These are phyloP conservation scores for Hypoxylon sp. DNA, from an alignment of 2,329 filamentous ascomycete genomes.

Conservation along the genomic window DNA sequence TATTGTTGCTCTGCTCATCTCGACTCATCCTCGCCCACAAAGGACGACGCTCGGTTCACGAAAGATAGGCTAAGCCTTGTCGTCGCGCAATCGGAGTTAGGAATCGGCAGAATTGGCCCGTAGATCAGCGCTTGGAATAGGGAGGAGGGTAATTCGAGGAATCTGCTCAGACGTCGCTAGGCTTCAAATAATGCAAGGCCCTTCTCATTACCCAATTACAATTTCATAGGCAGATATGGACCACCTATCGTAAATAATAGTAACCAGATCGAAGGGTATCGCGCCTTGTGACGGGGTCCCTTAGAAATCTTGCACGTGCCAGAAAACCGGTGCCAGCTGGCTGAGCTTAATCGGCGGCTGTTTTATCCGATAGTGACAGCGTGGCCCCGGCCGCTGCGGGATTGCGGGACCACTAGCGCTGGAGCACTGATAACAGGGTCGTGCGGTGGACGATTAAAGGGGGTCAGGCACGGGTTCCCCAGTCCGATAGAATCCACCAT, in stretches of 20 bases:
- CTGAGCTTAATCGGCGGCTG: slow-evolving; percentile 36
- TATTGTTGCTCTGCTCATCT: slow-evolving; percentile 53
- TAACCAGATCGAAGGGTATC: slow-evolving; percentile 9
- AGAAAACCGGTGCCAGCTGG: slow-evolving; percentile 37
- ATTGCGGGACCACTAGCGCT: not conserved
- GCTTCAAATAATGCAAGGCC: slow-evolving; percentile 14
- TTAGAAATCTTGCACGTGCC: slow-evolving; percentile 38
- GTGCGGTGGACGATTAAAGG: not conserved
- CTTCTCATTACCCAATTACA: slow-evolving; percentile 33
- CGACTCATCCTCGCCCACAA: slow-evolving; percentile 56
- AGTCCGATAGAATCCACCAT: not conserved
- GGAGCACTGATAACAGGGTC: not conserved
- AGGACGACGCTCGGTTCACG: slow-evolving; percentile 44
- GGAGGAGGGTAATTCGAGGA: slow-evolving; percentile 15
- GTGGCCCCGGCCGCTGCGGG: slow-evolving; percentile 37
- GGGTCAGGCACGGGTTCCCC: not conserved
- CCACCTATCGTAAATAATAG: slow-evolving; percentile 31
- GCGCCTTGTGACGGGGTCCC: slow-evolving; percentile 2
- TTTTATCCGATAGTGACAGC: slow-evolving; percentile 52
- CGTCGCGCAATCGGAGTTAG: slow-evolving; percentile 22
- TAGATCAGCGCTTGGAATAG: slow-evolving; percentile 6
- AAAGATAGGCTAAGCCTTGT: slow-evolving; percentile 16
- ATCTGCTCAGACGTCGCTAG: slow-evolving; percentile 21
- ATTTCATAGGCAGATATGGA: slow-evolving; percentile 17
- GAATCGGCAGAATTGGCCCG: slow-evolving; percentile 9